Evolutionary conservation across 768 basidiomycete genomes (phyloP).

Genomic region (Tulasnella sp.): DNA sequence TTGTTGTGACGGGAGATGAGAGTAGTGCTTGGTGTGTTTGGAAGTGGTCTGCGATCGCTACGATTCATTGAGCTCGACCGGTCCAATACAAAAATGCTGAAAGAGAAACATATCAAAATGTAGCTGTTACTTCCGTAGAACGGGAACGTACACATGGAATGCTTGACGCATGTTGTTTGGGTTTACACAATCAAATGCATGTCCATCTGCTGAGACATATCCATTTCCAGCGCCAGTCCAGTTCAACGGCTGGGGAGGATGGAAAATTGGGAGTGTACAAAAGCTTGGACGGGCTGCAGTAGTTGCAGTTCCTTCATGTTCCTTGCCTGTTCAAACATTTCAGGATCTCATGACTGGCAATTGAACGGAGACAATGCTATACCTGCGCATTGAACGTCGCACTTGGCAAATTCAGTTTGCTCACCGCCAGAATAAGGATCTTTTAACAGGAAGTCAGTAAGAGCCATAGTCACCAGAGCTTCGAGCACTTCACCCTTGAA

Average conservation of each 20-base stretch:
- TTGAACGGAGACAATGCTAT: slow-evolving; percentile 16
- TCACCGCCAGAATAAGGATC: slow-evolving; percentile 50
- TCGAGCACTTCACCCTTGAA: neutral
- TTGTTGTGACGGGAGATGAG: slow-evolving; percentile 29
- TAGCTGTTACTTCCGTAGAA: slow-evolving; percentile 22
- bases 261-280: slow-evolving; percentile 43
- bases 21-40: slow-evolving; percentile 31
- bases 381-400: slow-evolving; percentile 27
- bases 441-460: slow-evolving; percentile 15
- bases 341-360: neutral
- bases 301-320: slow-evolving; percentile 34
- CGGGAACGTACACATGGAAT: slow-evolving; percentile 40
- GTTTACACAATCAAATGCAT: slow-evolving; percentile 41
- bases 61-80: slow-evolving; percentile 41
- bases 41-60: slow-evolving; percentile 34
- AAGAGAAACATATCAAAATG: neutral
- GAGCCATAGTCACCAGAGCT: too few relatives aligned
- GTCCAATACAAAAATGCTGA: neutral
- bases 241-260: slow-evolving; percentile 26
- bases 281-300: slow-evolving; percentile 38
- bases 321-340: slow-evolving; percentile 30
- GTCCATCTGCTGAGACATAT: slow-evolving; percentile 47
- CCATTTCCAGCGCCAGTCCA: slow-evolving; percentile 20
- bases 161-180: slow-evolving; percentile 42
- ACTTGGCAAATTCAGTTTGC: slow-evolving; percentile 39